A percentile compares a stretch with the other conserved stretches of the same genome.
These are phyloP conservation scores for Casuarina equisetifolia DNA, from an alignment of 306 rosid genomes.

Conservation along the genomic window DNA sequence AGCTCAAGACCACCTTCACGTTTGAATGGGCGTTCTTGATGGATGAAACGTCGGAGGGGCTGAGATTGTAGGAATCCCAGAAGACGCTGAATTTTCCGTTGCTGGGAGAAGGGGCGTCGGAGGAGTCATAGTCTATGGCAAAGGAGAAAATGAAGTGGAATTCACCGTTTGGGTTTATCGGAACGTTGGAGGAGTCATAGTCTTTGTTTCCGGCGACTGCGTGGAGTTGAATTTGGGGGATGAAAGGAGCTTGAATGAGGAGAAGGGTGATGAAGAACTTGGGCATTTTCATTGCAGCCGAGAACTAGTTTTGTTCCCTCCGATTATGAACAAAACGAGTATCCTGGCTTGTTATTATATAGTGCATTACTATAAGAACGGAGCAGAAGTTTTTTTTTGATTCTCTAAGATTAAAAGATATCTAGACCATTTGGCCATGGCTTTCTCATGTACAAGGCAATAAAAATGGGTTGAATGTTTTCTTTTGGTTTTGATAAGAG, in stretches of 20 bases:
- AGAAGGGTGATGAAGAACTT: constrained; percentile 31
- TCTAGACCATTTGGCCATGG: too few species aligned
- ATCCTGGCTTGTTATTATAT: neutral
- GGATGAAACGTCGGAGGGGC: constrained; percentile 63
- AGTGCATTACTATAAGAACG: too few species aligned
- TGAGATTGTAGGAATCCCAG: constrained; percentile 65
- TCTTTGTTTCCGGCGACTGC: constrained; percentile 57
- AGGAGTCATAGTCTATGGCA: constrained; percentile 67
- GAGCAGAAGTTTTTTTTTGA: too few species aligned
- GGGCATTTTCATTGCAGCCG: constrained; percentile 30
- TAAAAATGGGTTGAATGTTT: too few species aligned
- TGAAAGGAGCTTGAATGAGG: constrained; percentile 31
- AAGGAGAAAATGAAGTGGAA: constrained; percentile 83
- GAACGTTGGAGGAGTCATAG: constrained; percentile 53
- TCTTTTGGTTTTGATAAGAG: too few species aligned
- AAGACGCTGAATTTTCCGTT: constrained; percentile 65
- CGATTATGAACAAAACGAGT: neutral
- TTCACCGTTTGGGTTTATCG: constrained; percentile 51
- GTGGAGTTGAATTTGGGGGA: constrained; percentile 27
- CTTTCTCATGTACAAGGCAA: too few species aligned
- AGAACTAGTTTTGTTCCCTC: neutral
- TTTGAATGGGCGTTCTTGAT: constrained; percentile 53
- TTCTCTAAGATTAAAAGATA: too few species aligned
- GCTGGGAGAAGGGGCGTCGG: constrained; percentile 57
- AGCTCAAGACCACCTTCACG: constrained; percentile 68